Conservation (phyloP, 2,329 filamentous ascomycete genomes). For the Xylaria sp. region DNA sequence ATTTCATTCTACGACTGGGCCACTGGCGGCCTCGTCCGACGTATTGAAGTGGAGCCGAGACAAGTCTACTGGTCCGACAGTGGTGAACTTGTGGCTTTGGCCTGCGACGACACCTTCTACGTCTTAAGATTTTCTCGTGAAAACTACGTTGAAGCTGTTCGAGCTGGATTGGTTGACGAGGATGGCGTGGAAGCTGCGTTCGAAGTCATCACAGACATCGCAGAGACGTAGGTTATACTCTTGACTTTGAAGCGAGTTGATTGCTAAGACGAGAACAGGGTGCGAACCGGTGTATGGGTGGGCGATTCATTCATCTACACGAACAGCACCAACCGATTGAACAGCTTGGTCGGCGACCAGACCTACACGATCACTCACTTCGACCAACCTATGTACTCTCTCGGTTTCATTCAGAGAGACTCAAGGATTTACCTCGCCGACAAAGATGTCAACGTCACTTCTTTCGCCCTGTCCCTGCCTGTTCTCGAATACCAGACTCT, state of each 20-base stretch:
- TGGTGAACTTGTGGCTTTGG: constrained; percentile 85
- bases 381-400: constrained; percentile 87
- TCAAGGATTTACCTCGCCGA: constrained; percentile 93
- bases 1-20: constrained; percentile 97
- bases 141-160: constrained; percentile 76
- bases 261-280: constrained; percentile 44
- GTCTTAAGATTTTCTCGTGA: constrained; percentile 88
- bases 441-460: constrained; percentile 89
- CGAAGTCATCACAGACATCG: constrained; percentile 92
- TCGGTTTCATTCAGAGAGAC: constrained; percentile 92
- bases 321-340: constrained; percentile 90
- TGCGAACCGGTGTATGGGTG: constrained; percentile 94
- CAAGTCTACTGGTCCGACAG: constrained; percentile 95
- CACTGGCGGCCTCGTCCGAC: constrained; percentile 77
- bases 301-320: constrained; percentile 99
- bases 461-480: constrained; percentile 82
- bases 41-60: constrained; percentile 75
- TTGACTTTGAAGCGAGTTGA: neutral
- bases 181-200: constrained; percentile 95
- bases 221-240: constrained; percentile 61
- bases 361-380: constrained; percentile 97
- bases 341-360: constrained; percentile 96
- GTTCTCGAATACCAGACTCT: constrained; percentile 97
- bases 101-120: constrained; percentile 93
- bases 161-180: constrained; percentile 74